phyloP scores from a whole-genome alignment of 2,329 filamentous ascomycete genomes.

The Madurella mycetomatis region DNA sequence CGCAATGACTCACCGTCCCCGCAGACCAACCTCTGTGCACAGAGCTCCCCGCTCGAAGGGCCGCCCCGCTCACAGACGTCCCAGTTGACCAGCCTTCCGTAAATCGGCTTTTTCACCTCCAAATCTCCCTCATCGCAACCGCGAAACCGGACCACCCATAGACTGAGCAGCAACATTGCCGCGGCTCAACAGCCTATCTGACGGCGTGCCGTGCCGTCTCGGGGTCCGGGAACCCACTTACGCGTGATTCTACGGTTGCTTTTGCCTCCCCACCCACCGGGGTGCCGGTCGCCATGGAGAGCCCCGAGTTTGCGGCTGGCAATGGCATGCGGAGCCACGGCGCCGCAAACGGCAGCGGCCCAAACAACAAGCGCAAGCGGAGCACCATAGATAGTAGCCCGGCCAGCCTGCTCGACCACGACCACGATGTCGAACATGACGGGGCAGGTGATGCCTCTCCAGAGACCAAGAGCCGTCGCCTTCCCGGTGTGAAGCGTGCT shows the following conservation, averaged over 20 bases:
- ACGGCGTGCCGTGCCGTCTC: constrained; percentile 22
- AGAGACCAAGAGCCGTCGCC: constrained; percentile 38
- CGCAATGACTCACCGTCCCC: background rate
- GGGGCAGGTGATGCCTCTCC: constrained; percentile 36
- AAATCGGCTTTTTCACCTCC: constrained; percentile 29
- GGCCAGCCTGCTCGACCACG: constrained; percentile 54
- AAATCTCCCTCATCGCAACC: constrained; percentile 26
- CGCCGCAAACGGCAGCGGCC: constrained; percentile 37
- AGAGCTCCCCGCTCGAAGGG: constrained; percentile 10
- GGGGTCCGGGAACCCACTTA: constrained; percentile 19
- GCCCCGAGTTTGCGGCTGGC: constrained; percentile 36
- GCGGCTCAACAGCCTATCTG: constrained; percentile 23
- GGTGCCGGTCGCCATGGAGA: constrained; percentile 31
- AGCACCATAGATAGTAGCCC: constrained; percentile 59
- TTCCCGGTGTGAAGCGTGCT: constrained; percentile 69
- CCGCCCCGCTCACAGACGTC: constrained; percentile 15
- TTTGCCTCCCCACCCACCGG: constrained; percentile 9
- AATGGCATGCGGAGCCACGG: constrained; percentile 39
- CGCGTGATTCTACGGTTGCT: constrained; percentile 4
- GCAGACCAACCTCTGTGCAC: constrained; percentile 9
- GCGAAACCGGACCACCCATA: constrained; percentile 28
- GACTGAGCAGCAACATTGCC: constrained; percentile 16
- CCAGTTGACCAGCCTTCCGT: constrained; percentile 20
- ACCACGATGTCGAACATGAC: constrained; percentile 48
- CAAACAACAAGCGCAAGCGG: constrained; percentile 54